Conservation (phyloP, 352 stramenopile species). For the Phytopythium mirpurense region DNA sequence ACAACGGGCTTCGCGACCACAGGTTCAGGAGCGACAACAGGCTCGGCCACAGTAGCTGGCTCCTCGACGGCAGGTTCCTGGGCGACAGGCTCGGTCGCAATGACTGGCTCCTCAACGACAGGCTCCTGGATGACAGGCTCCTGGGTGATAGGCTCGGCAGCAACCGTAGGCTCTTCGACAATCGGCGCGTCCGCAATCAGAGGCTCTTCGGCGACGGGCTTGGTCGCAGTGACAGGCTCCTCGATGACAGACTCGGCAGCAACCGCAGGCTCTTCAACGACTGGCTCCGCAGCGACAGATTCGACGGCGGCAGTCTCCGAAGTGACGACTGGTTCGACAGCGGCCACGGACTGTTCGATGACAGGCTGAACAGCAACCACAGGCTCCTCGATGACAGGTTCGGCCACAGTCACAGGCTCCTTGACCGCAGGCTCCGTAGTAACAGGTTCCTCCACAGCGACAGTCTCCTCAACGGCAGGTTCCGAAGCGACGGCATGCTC, state of each 20-base stretch:
- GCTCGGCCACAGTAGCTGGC: background rate
- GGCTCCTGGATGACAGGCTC: constrained; percentile 3
- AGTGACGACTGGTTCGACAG: constrained; percentile 2
- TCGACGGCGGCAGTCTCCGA: constrained; percentile 1
- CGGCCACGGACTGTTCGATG: constrained; percentile 1
- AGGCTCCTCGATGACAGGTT: constrained; percentile 6
- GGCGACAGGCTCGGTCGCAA: background rate
- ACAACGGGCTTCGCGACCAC: background rate
- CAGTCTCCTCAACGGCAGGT: too few relatives aligned
- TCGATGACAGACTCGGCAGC: background rate
- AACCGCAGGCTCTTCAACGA: constrained; percentile 7
- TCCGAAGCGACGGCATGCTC: too few relatives aligned
- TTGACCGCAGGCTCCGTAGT: constrained; percentile 8
- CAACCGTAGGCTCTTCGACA: background rate
- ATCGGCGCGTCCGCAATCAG: too few relatives aligned
- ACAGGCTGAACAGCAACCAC: constrained; percentile 1
- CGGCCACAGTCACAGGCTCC: too few relatives aligned
- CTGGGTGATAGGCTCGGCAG: constrained; percentile 3
- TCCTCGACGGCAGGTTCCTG: constrained; percentile 1
- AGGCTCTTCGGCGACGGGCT: constrained; percentile 6
- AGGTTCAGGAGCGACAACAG: constrained; percentile 6
- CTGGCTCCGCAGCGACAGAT: constrained; percentile 3
- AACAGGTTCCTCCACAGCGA: too few relatives aligned
- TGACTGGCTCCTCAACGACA: background rate
- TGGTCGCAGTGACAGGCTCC: background rate